These are phyloP conservation scores for Picea glauca DNA, from an alignment of 75 land plant species.

Conservation along the genomic window DNA sequence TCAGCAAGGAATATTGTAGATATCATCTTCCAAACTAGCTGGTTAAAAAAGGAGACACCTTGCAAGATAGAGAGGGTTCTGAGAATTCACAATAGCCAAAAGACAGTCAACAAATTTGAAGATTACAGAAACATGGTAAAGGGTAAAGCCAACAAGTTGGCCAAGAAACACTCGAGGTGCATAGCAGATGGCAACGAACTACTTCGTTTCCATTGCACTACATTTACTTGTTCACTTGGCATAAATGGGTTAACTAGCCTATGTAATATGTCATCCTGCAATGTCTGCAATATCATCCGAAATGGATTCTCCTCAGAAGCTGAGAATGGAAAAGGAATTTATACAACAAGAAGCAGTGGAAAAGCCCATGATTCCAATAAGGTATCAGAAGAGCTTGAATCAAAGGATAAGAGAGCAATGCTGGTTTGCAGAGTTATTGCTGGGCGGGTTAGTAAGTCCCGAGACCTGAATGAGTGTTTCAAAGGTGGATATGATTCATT, in stretches of 20 bases:
- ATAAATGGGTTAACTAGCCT: conserved; percentile 46
- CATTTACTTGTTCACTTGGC: conserved; percentile 57
- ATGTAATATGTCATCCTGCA: conserved; percentile 43
- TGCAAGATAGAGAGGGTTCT: no score
- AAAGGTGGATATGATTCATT: conserved; percentile 54
- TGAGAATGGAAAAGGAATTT: conserved; percentile 27
- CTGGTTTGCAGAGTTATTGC: conserved; percentile 86
- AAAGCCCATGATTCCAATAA: conserved; percentile 52
- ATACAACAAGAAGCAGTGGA: conserved; percentile 68
- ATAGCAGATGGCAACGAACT: no score
- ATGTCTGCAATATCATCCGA: conserved; percentile 58
- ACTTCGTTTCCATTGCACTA: conserved; percentile 71
- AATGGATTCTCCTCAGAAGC: conserved; percentile 43
- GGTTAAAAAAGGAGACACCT: no score
- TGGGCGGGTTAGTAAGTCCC: conserved; percentile 51
- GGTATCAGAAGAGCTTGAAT: neutral
- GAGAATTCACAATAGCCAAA: conserved; percentile 67
- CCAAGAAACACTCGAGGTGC: no score
- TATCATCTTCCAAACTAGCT: conserved; percentile 81
- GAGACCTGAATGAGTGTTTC: conserved; percentile 20
- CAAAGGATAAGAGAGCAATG: conserved; percentile 65
- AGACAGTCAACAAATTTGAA: no score
- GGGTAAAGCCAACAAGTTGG: conserved; percentile 40
- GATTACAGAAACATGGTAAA: conserved; percentile 70
- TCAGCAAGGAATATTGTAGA: conserved; percentile 74